A percentile compares a stretch with the other conserved stretches of the same genome.
Evolutionary conservation across 495 filamentous ascomycete genomes (phyloP).

Genomic region (Entonaema liquescens): DNA sequence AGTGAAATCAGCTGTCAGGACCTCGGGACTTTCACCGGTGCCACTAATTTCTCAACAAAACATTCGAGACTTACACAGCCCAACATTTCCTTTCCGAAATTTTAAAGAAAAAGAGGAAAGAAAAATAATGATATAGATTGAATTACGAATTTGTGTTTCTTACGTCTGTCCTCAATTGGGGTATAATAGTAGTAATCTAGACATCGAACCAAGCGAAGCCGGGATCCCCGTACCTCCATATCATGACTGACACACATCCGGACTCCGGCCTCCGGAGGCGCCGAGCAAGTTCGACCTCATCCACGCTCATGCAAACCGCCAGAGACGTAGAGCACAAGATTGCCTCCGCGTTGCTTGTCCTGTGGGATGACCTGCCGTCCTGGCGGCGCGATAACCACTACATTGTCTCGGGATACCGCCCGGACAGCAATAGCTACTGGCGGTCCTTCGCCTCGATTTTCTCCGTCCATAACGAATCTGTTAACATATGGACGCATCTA

Average conservation of each 20-base stretch:
- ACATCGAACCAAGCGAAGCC: not conserved
- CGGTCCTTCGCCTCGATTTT: slow-evolving; percentile 47
- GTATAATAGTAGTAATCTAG: not conserved
- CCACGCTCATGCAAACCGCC: slow-evolving; percentile 32
- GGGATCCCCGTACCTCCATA: not conserved
- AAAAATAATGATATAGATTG: not conserved
- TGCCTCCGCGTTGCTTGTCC: slow-evolving; percentile 43
- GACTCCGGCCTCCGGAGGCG: slow-evolving; percentile 33
- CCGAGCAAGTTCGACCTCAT: slow-evolving; percentile 32
- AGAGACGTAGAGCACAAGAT: slow-evolving; percentile 41
- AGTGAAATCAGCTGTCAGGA: slow-evolving; percentile 28
- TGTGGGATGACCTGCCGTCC: slow-evolving; percentile 55
- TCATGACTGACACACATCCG: slow-evolving; percentile 28
- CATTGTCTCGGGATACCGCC: slow-evolving; percentile 55
- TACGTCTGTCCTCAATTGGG: not conserved
- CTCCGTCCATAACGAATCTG: slow-evolving; percentile 80
- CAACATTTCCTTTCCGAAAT: not conserved
- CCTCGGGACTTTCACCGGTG: slow-evolving; percentile 1
- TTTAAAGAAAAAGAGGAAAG: not conserved
- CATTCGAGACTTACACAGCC: not conserved
- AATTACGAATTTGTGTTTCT: not conserved
- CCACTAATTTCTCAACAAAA: slow-evolving; percentile 33
- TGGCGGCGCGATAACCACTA: slow-evolving; percentile 60
- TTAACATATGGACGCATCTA: slow-evolving; percentile 94
- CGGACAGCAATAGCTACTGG: slow-evolving; percentile 49